Conservation (phyloP, 2,329 filamentous ascomycete species). For the Colletotrichum orbiculare region DNA sequence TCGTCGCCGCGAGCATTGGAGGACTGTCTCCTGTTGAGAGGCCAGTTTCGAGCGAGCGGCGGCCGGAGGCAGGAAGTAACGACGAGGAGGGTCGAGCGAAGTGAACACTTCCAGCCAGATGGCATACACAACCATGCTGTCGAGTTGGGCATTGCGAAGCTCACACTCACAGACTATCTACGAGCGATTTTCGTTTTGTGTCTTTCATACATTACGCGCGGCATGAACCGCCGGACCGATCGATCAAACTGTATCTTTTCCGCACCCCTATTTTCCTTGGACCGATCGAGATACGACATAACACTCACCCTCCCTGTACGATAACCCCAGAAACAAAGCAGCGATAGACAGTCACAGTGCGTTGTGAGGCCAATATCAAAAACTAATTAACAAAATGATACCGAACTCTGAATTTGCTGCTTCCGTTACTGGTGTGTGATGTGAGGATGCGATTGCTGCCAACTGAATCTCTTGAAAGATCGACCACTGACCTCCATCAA, state of each 20-base stretch:
- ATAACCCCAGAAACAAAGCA: slow-evolving; percentile 7
- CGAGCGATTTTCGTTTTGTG: slow-evolving; percentile 11
- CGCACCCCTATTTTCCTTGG: slow-evolving; percentile 12
- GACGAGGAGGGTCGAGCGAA: slow-evolving; percentile 9
- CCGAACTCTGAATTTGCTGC: background rate
- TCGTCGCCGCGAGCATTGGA: slow-evolving; percentile 38
- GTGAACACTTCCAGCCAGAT: slow-evolving; percentile 1
- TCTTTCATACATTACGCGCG: slow-evolving; percentile 3
- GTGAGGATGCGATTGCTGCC: no score
- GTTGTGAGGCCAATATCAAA: background rate
- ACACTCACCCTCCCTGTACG: slow-evolving; percentile 14
- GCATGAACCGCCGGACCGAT: slow-evolving; percentile 10
- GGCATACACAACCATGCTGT: no score
- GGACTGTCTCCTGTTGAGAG: slow-evolving; percentile 36
- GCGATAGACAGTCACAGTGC: slow-evolving; percentile 20
- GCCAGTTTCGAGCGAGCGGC: slow-evolving; percentile 17
- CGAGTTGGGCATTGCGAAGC: background rate
- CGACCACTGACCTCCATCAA: no score
- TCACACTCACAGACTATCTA: background rate
- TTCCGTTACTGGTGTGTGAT: no score
- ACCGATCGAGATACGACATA: slow-evolving; percentile 18
- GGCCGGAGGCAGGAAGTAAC: slow-evolving; percentile 6
- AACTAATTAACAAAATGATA: background rate
- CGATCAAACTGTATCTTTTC: slow-evolving; percentile 9
- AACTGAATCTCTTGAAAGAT: no score